Conservation (phyloP, 2,329 filamentous ascomycete genomes). For the Penicillium sp. region DNA sequence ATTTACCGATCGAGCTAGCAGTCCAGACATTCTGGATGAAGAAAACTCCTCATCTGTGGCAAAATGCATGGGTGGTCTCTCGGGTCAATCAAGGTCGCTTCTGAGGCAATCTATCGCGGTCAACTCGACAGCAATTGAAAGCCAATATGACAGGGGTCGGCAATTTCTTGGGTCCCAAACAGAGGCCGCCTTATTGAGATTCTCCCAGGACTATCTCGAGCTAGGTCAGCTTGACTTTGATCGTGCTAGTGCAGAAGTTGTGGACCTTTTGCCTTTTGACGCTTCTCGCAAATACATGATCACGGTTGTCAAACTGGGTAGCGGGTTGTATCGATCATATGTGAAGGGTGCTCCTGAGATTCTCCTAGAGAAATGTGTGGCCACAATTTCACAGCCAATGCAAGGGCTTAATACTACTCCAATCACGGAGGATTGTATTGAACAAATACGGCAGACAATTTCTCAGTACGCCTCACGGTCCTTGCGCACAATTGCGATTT, state of each 20-base stretch:
- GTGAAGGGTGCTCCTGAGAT: slow-evolving; percentile 47
- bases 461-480: slow-evolving; percentile 50
- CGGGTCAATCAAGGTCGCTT: slow-evolving; percentile 8
- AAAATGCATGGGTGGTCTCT: not conserved
- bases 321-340: slow-evolving; percentile 39
- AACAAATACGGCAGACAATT: slow-evolving; percentile 28
- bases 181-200: slow-evolving; percentile 66
- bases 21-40: not conserved
- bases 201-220: slow-evolving; percentile 62
- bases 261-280: slow-evolving; percentile 70
- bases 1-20: slow-evolving; percentile 8
- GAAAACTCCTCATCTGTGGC: not conserved
- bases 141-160: slow-evolving; percentile 60
- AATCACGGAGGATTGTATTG: slow-evolving; percentile 11
- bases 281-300: slow-evolving; percentile 66
- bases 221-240: slow-evolving; percentile 61
- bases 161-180: slow-evolving; percentile 73
- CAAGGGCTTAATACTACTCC: not conserved
- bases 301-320: slow-evolving; percentile 37
- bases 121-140: slow-evolving; percentile 69
- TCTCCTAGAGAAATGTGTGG: slow-evolving; percentile 31
- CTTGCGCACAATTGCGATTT: slow-evolving; percentile 68
- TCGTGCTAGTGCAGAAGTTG: slow-evolving; percentile 55
- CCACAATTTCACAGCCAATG: slow-evolving; percentile 25
- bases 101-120: slow-evolving; percentile 37